Evolutionary conservation across 352 stramenopile species (phyloP), one percentile per base, ranked within the genome.

Genomic region (Phytophthora kernoviae): DNA sequence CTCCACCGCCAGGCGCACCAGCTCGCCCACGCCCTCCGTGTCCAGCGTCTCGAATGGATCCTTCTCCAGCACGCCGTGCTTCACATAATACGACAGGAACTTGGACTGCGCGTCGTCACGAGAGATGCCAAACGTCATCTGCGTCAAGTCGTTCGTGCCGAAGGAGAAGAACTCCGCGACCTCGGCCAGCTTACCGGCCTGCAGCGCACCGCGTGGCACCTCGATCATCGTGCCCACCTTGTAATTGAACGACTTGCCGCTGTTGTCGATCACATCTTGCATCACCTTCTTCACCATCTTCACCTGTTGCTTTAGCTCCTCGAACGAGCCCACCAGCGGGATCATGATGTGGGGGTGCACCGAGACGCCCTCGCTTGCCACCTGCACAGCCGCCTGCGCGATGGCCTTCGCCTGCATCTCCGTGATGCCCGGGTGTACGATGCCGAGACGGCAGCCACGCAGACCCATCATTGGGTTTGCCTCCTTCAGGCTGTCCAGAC

Each of bases 381-480:
- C 50, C 26, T 27, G 51, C 34, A 66, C 50, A 26, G 58, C 58
- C 2, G 58, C 60, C 53, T 62, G 53, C 27, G 60, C 60, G 46
- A 68, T 68, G 46, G 60, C 60, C 54, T 68, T 68, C 12, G 60
- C 60, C 54, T 69, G 60, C 47, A 64, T 69, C 47, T 69, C 48
- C 41, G 54, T 69, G 54, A 64, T 69, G 20, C 60, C 54, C 34
- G 60, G 60, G 60, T 60, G 60, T 59, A 64, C 60, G 54, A 69
- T 64, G 47, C 60, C 60, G 36, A 67, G 51, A 27, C 58, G 51
- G 45, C 51, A 67, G 36, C 58, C 60, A 51, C 60, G 54, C 41
- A 69, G 54, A 64, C 60, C 54, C 47, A 68, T 68, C 60, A 68
- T 68, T 53, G 60, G 60, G 60, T 69, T 69, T 30, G 60, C 54